A percentile compares a stretch with the other conserved stretches of the same genome.
Evolutionary conservation across 129 eudicot genomes (phyloP).

Genomic region (Ambrosia trifida): DNA sequence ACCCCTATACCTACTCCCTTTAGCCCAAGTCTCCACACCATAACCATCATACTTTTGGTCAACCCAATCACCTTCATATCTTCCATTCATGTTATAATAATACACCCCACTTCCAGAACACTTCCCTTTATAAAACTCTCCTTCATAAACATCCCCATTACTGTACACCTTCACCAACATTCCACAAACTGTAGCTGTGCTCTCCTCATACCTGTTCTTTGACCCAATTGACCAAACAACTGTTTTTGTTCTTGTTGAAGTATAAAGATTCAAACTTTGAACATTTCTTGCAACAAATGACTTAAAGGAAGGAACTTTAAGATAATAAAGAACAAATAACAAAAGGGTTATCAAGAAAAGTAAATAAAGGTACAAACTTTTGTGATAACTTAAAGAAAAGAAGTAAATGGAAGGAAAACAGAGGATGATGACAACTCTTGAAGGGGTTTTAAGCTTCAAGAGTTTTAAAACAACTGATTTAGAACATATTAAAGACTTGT

Average conservation of each 20-base stretch:
- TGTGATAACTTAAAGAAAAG: slow-evolving; percentile 38
- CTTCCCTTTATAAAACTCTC: slow-evolving; percentile 63
- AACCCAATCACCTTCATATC: slow-evolving; percentile 69
- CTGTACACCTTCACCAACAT: slow-evolving; percentile 56
- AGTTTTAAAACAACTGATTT: slow-evolving; percentile 44
- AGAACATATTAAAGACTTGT: slow-evolving; percentile 37
- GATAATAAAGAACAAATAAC: slow-evolving; percentile 23
- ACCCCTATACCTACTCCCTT: slow-evolving; percentile 48
- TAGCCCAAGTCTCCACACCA: slow-evolving; percentile 74
- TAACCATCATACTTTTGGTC: slow-evolving; percentile 71
- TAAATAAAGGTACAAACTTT: slow-evolving; percentile 38
- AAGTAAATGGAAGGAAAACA: slow-evolving; percentile 61
- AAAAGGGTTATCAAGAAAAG: slow-evolving; percentile 35
- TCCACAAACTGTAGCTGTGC: slow-evolving; percentile 28
- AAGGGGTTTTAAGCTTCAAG: slow-evolving; percentile 47
- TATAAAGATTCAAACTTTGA: slow-evolving; percentile 28
- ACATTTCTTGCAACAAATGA: slow-evolving; percentile 28
- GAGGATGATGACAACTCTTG: slow-evolving; percentile 47
- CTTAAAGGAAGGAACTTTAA: slow-evolving; percentile 38
- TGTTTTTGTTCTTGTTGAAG: slow-evolving; percentile 27
- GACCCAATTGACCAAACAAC: slow-evolving; percentile 82
- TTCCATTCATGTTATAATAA: slow-evolving; percentile 60
- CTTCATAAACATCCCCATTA: slow-evolving; percentile 65
- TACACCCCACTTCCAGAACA: slow-evolving; percentile 70
- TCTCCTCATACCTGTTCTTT: slow-evolving; percentile 38